phyloP scores from a whole-genome alignment of 352 stramenopile species.

The Phytopythium ostracodes region DNA sequence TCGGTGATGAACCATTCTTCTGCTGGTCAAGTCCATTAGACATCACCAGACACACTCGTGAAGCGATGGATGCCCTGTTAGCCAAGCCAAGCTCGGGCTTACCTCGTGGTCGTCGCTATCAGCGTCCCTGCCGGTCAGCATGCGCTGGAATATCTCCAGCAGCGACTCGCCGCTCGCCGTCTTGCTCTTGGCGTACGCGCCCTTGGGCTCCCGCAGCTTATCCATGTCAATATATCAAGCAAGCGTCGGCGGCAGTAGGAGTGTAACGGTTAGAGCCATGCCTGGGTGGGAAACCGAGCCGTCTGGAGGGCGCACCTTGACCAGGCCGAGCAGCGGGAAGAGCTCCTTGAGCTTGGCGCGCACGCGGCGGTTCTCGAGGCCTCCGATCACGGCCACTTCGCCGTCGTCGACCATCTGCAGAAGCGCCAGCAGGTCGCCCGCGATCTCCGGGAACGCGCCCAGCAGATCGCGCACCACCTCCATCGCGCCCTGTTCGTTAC shows the following conservation, averaged over 20 bases:
- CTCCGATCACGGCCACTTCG: constrained; percentile 67
- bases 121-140: constrained; percentile 31
- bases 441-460: constrained; percentile 59
- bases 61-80: too few species aligned
- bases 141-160: constrained; percentile 46
- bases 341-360: constrained; percentile 56
- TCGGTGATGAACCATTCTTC: too few species aligned
- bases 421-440: constrained; percentile 52
- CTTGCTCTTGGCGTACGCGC: constrained; percentile 43
- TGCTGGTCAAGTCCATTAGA: too few species aligned
- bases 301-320: constrained; percentile 32
- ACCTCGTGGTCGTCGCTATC: constrained; percentile 5
- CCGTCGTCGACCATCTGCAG: constrained; percentile 78
- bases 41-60: too few species aligned
- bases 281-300: neutral
- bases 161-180: constrained; percentile 21
- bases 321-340: constrained; percentile 67
- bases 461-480: constrained; percentile 52
- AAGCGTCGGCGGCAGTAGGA: too few species aligned
- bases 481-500: constrained; percentile 29
- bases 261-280: too few species aligned
- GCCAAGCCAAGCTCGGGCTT: too few species aligned
- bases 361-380: constrained; percentile 72
- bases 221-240: neutral
- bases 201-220: constrained; percentile 46